Percentiles rank a stretch among this genome's conserved stretches.
phyloP scores from a whole-genome alignment of 306 rosid genomes.

The Medicago arabica region DNA sequence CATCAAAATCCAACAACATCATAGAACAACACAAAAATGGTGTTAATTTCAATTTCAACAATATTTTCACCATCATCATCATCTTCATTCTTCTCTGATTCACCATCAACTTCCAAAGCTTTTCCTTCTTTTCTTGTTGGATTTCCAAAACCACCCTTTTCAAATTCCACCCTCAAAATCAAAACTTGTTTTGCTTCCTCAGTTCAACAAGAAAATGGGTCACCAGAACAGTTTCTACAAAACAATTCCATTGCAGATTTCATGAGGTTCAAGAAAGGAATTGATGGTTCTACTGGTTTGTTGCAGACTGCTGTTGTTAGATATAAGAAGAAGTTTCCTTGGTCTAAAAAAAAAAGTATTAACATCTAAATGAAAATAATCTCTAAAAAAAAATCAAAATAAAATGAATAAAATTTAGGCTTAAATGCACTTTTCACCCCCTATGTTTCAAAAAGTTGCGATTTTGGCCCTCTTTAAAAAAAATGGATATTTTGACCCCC shows the following conservation, averaged over 20 bases:
- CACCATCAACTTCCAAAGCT: conserved; percentile 50
- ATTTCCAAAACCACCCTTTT: conserved; percentile 38
- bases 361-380: too few relatives aligned
- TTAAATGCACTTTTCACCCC: too few relatives aligned
- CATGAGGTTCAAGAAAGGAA: conserved; percentile 78
- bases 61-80: conserved; percentile 64
- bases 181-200: conserved; percentile 17
- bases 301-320: conserved; percentile 89
- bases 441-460: too few relatives aligned
- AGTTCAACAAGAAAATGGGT: conserved; percentile 56
- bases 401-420: too few relatives aligned
- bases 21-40: conserved; percentile 52
- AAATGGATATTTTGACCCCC: too few relatives aligned
- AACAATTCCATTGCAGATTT: conserved; percentile 85
- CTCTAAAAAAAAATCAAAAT: too few relatives aligned
- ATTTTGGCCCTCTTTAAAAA: too few relatives aligned
- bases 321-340: conserved; percentile 83
- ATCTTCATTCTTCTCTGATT: conserved; percentile 56
- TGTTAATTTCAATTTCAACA: conserved; percentile 55
- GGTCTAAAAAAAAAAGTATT: too few relatives aligned
- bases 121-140: conserved; percentile 41
- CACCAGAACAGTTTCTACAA: conserved; percentile 64
- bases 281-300: conserved; percentile 61
- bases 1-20: neutral
- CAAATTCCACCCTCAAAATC: conserved; percentile 26